Percentiles rank a stretch among this genome's conserved stretches.
Conservation (phyloP, 306 rosid species). For the Castanea crenata region DNA sequence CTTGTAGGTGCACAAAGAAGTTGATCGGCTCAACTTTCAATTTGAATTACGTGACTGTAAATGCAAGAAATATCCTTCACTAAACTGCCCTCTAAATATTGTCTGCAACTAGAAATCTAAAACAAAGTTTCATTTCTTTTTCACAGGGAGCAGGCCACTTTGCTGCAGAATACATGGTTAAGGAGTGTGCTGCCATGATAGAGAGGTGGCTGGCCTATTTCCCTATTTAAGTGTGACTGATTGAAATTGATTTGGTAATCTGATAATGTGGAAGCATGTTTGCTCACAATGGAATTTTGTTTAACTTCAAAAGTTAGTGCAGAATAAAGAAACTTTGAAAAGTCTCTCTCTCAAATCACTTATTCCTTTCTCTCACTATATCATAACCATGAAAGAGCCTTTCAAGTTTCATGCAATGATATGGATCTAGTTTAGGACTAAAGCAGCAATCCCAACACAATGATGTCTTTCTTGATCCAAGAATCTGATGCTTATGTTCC, state of each 20-base stretch:
- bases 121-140: neutral
- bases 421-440: neutral
- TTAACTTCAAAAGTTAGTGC: neutral
- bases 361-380: neutral
- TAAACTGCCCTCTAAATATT: neutral
- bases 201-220: slow-evolving; percentile 22
- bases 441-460: neutral
- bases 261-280: neutral
- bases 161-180: slow-evolving; percentile 23
- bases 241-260: neutral
- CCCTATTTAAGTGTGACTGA: slow-evolving; percentile 8
- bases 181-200: slow-evolving; percentile 21
- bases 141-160: slow-evolving; percentile 25
- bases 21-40: neutral
- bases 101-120: neutral
- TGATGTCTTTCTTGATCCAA: neutral
- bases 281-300: neutral
- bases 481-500: neutral
- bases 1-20: slow-evolving; percentile 22
- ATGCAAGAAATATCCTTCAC: slow-evolving; percentile 1
- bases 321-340: neutral
- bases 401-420: neutral
- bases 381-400: neutral
- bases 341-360: neutral
- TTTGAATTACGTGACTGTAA: slow-evolving; percentile 9